Evolutionary conservation across 2,329 filamentous ascomycete species (phyloP).

Genomic region (Nemania sp.): DNA sequence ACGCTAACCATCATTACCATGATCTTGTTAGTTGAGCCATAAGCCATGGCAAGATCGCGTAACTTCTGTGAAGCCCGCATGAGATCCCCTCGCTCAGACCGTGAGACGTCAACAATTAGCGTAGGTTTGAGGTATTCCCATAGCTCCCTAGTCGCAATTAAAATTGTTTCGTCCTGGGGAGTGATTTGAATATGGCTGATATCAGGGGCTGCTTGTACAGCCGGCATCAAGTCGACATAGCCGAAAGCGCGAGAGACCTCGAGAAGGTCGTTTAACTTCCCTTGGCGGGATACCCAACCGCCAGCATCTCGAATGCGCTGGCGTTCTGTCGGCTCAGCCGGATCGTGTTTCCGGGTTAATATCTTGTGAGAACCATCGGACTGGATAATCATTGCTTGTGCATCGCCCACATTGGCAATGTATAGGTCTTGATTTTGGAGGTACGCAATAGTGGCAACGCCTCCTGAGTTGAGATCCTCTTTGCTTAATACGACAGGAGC

Average conservation of each 20-base stretch:
- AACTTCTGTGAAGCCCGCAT: conserved; percentile 97
- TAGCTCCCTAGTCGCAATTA: conserved; percentile 90
- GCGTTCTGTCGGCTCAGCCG: conserved; percentile 85
- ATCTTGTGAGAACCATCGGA: conserved; percentile 86
- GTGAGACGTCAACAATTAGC: conserved; percentile 89
- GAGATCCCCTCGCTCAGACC: conserved; percentile 86
- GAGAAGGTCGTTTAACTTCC: conserved; percentile 90
- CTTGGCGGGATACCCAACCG: conserved; percentile 94
- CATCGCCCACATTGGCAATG: conserved; percentile 95
- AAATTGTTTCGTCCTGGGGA: conserved; percentile 92
- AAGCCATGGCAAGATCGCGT: conserved; percentile 93
- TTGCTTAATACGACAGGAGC: conserved; percentile 83
- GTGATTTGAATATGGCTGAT: conserved; percentile 81
- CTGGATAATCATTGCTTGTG: conserved; percentile 93
- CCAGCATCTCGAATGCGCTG: conserved; percentile 93
- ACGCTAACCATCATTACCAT: conserved; percentile 99
- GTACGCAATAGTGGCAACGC: conserved; percentile 92
- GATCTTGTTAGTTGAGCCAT: conserved; percentile 92
- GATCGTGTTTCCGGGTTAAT: conserved; percentile 92
- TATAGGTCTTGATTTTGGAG: conserved; percentile 90
- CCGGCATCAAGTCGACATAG: conserved; percentile 91
- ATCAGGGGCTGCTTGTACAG: conserved; percentile 90
- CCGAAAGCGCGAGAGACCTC: conserved; percentile 95
- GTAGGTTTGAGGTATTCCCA: conserved; percentile 96
- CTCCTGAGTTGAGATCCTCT: conserved; percentile 90